Evolutionary conservation across 2,329 filamentous ascomycete genomes (phyloP), one percentile per base, ranked within the genome.

Genomic region (Chalaropsis thielavioides): DNA sequence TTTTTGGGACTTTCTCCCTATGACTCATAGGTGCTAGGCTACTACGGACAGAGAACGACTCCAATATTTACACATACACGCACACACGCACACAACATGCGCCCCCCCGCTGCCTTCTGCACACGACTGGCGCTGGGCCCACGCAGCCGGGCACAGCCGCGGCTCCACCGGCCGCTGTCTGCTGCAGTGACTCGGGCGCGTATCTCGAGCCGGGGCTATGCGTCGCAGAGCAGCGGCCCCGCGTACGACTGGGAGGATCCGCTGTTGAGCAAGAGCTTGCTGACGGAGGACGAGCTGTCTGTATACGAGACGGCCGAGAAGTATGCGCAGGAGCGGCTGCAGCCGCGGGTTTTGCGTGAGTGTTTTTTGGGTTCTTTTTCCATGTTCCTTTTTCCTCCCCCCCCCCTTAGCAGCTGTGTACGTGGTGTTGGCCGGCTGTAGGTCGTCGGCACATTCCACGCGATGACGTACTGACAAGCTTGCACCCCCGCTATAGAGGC

Each of bases 211-310:
- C 51, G 64, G 22, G 49, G 27, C 13, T 62, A 46, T 44, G 62
- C 59, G 24, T 51, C 63, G 1, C 24, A 59, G 15, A 17, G 31
- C n/a, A n/a, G 24, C 51, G 40, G 13, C 19, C 19, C 43, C 11
- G 60, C 24, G 0, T 97, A 96, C 74, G 85, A 95, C 74, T 99
- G 94, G 92, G 83, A 94, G 74, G 94, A 99, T 73, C 92, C 94
- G 22, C 79, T 99, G 66, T 82, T 81, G 31, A 80, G 86, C 43
- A 85, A 84, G 71, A 87, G 84, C 71, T 77, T 96, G 56, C 82
- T 91, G 71, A 96, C 91, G 0, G 89, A 95, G 69, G 94, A 99
- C 67, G 94, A 99, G 75, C 73, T 90, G 69, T 90, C 92, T 15
- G 92, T 99, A 69, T 81, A 88, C 51, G 90, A 96, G 71, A 95